Evolutionary conservation across 805 yeast species (phyloP).

Genomic region (Gaillardinia entomophila): DNA sequence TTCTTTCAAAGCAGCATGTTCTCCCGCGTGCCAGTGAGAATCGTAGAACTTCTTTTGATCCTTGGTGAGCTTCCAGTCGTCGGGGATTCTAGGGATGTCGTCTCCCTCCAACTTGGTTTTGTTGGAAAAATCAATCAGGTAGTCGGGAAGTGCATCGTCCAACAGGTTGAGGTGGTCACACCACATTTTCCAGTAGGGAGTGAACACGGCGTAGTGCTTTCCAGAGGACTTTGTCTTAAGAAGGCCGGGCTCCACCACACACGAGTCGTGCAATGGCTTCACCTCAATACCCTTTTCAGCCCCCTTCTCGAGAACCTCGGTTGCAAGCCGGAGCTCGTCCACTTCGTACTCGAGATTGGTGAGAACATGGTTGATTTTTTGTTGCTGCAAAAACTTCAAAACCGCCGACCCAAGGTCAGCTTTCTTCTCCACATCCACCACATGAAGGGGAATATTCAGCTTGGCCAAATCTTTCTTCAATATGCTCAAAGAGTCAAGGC

Average conservation of each 20-base stretch:
- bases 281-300: constrained; percentile 12
- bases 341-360: constrained; percentile 40
- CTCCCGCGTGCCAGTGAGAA: constrained; percentile 25
- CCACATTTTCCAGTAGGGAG: constrained; percentile 41
- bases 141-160: constrained; percentile 1
- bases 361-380: constrained; percentile 20
- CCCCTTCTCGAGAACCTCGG: constrained; percentile 9
- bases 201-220: constrained; percentile 37
- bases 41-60: constrained; percentile 14
- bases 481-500: constrained; percentile 23
- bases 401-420: constrained; percentile 20
- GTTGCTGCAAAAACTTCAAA: constrained; percentile 15
- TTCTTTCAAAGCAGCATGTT: constrained; percentile 23
- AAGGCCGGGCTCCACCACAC: constrained; percentile 36
- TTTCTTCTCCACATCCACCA: constrained; percentile 29
- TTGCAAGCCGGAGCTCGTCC: constrained; percentile 34
- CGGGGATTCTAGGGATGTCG: background rate
- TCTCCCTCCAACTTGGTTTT: background rate
- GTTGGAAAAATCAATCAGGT: background rate
- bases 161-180: constrained; percentile 17
- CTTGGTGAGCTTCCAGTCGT: constrained; percentile 2
- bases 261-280: constrained; percentile 31
- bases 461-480: constrained; percentile 23
- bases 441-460: constrained; percentile 34
- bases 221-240: constrained; percentile 29